Evolutionary conservation across 2,329 filamentous ascomycete species (phyloP).

Genomic region (Aureobasidium melanogenum): DNA sequence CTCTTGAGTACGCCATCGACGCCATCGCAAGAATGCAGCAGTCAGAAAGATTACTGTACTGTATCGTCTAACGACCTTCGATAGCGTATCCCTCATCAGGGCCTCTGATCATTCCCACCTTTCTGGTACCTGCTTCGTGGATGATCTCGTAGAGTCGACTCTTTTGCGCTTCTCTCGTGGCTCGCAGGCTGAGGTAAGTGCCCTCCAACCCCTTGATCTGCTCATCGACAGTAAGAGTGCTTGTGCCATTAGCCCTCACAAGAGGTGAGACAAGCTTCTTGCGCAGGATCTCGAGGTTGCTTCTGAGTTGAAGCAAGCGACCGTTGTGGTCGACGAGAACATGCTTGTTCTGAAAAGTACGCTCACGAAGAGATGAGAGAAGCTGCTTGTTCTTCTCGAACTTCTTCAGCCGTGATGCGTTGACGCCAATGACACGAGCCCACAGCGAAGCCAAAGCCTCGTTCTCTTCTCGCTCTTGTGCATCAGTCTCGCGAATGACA

Average conservation of each 20-base stretch:
- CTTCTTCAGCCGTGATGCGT: slow-evolving; percentile 68
- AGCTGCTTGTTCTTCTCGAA: slow-evolving; percentile 84
- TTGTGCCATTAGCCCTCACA: slow-evolving; percentile 59
- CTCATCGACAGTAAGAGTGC: slow-evolving; percentile 67
- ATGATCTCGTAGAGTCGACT: slow-evolving; percentile 72
- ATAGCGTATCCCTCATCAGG: slow-evolving; percentile 15
- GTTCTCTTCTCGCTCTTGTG: slow-evolving; percentile 69
- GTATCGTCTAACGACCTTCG: slow-evolving; percentile 12
- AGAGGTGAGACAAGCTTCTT: slow-evolving; percentile 78
- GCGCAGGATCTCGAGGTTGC: slow-evolving; percentile 75
- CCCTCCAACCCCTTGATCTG: slow-evolving; percentile 77
- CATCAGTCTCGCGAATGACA: slow-evolving; percentile 73
- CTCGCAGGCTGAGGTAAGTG: slow-evolving; percentile 68
- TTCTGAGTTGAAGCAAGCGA: slow-evolving; percentile 72
- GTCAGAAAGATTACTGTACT: slow-evolving; percentile 1
- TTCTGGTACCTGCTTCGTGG: slow-evolving; percentile 45
- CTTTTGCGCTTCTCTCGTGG: slow-evolving; percentile 70
- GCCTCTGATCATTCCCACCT: slow-evolving; percentile 5
- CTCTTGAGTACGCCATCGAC: slow-evolving; percentile 3
- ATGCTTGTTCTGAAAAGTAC: slow-evolving; percentile 79
- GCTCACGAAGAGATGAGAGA: slow-evolving; percentile 67
- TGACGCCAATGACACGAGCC: slow-evolving; percentile 73
- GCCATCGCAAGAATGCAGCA: slow-evolving; percentile 8
- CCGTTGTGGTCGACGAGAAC: slow-evolving; percentile 80
- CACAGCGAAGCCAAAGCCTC: slow-evolving; percentile 79